Base-by-base conservation (phyloP, 371 early-diverging fungal species). In the Mucor circinelloides region DNA sequence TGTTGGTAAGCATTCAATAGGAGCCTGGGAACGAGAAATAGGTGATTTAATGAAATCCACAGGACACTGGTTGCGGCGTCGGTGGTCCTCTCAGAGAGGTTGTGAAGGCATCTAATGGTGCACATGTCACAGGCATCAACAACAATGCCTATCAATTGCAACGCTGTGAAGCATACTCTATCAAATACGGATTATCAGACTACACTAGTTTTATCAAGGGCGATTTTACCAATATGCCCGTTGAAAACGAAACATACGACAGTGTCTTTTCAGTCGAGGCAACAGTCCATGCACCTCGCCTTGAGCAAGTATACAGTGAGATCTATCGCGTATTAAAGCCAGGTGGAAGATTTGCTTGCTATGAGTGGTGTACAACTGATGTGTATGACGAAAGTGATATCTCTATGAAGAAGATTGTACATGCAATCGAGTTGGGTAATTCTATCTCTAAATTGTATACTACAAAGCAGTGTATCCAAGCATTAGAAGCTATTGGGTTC, bases 81-180 rank as follows among this genome's bases (percentile, higher is more conserved):
- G 94, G 80, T 63, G 94, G 94, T 23, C 94, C 94, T 3, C 80
- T 92, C 10, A 86, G 94, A 48, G 93, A 93, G 69, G 85, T 92
- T 64, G 86, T 90, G 50, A 84, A 89, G 68, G 83, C 91, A 70
- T 84, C 90, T 44, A 90, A 90, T 2, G 89, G 90, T 40, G 78
- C 81, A 30, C 88, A 85, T 68, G 87, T 93, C 59, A 89, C 89
- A 13, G 94, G 94, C 12, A 77, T 93, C 63, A 93, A 93, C 80
- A 93, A 93, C 86, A 93, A 93, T 79, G 86, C 86, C 48, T 93
- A 93, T 75, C 94, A 93, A 76, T 87, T 93, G 46, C 85, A 92
- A 72, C 86, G 91, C 2, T 90, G 89, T 72, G 72, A 77, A 58
- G 85, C 85, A 30, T 88, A 93, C 34, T 85, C 91, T 25, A 67